Evolutionary conservation across 2,329 filamentous ascomycete species (phyloP).

Genomic region (Mollisiaceae sp.): DNA sequence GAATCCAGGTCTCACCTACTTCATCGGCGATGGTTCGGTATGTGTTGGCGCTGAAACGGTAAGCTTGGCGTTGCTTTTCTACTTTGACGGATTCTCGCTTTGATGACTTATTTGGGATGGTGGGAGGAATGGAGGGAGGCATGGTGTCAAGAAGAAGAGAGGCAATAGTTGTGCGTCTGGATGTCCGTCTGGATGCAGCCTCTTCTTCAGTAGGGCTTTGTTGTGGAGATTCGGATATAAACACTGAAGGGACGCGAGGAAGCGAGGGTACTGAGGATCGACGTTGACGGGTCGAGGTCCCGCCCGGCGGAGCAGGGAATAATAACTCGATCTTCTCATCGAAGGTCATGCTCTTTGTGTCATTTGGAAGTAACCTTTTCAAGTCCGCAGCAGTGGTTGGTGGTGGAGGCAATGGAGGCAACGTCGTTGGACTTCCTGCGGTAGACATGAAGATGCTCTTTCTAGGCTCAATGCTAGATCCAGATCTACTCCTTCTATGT

Average conservation of each 20-base stretch:
- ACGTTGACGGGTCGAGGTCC: slow-evolving; percentile 38
- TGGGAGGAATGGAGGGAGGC: background rate
- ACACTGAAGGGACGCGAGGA: slow-evolving; percentile 42
- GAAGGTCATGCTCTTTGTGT: slow-evolving; percentile 63
- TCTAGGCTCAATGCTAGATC: slow-evolving; percentile 49
- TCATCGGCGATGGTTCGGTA: slow-evolving; percentile 44
- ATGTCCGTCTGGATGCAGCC: slow-evolving; percentile 32
- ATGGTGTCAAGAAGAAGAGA: slow-evolving; percentile 26
- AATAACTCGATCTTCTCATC: slow-evolving; percentile 61
- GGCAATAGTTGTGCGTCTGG: slow-evolving; percentile 40
- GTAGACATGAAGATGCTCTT: slow-evolving; percentile 53
- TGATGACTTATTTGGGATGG: slow-evolving; percentile 14
- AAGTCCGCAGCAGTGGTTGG: slow-evolving; percentile 49
- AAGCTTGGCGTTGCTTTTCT: slow-evolving; percentile 23
- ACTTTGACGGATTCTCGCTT: slow-evolving; percentile 11
- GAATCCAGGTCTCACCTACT: slow-evolving; percentile 47
- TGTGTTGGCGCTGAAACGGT: slow-evolving; percentile 43
- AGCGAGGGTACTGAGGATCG: slow-evolving; percentile 53
- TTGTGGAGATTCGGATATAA: slow-evolving; percentile 30
- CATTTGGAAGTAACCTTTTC: slow-evolving; percentile 52
- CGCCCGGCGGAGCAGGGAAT: slow-evolving; percentile 48
- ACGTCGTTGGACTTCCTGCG: slow-evolving; percentile 53
- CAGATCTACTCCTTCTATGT: slow-evolving; percentile 55
- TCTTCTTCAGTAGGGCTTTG: slow-evolving; percentile 36
- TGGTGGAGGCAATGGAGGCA: slow-evolving; percentile 54